Evolutionary conservation across 2,329 filamentous ascomycete species (phyloP).

Genomic region (Clonostachys rhizophaga): DNA sequence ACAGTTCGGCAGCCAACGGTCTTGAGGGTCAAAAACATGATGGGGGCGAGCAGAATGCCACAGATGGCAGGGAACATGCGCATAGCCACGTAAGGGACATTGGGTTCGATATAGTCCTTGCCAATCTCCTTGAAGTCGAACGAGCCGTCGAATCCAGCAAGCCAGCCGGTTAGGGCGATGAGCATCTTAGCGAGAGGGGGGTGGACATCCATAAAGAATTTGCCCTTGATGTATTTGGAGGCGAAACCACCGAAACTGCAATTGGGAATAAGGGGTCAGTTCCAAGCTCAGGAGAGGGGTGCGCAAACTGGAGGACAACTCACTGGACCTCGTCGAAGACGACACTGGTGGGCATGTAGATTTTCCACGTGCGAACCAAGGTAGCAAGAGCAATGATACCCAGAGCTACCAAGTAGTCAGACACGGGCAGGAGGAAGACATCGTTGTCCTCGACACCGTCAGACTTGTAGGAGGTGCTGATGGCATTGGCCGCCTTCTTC

Average conservation of each 20-base stretch:
- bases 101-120: constrained; percentile 94
- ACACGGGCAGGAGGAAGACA: constrained; percentile 78
- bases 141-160: constrained; percentile 89
- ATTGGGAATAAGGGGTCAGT: not conserved
- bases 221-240: constrained; percentile 98
- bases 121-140: constrained; percentile 99
- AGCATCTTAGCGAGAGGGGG: constrained; percentile 95
- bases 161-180: constrained; percentile 89
- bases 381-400: constrained; percentile 71
- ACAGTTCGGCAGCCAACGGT: constrained; percentile 82
- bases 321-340: constrained; percentile 99
- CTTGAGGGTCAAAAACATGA: constrained; percentile 93
- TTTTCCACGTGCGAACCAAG: constrained; percentile 84
- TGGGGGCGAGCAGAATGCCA: constrained; percentile 82
- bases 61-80: constrained; percentile 86
- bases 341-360: constrained; percentile 93
- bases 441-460: constrained; percentile 85
- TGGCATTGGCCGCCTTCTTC: constrained; percentile 12
- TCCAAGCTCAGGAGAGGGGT: not conserved
- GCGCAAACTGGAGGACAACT: constrained; percentile 28
- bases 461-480: constrained; percentile 61
- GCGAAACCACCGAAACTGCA: constrained; percentile 93
- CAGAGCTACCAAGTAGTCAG: constrained; percentile 76
- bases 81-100: constrained; percentile 97
- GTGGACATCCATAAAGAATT: constrained; percentile 99